phyloP scores from a whole-genome alignment of 495 filamentous ascomycete genomes.

The Podospora appendiculata region DNA sequence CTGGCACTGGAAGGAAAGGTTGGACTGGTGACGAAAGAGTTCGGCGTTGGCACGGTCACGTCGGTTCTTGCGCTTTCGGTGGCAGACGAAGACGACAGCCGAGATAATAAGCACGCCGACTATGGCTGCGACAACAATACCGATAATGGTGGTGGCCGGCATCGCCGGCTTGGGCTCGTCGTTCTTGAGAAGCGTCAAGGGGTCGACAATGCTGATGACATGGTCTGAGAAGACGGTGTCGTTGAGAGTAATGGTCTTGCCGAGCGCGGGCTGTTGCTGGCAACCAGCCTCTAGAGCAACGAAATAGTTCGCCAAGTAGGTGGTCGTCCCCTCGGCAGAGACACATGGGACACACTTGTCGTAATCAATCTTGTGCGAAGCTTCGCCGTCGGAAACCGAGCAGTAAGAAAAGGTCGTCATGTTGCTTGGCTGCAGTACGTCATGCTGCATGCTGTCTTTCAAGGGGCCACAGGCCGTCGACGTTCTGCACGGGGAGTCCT shows the following conservation, averaged over 20 bases:
- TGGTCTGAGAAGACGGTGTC: constrained; percentile 39
- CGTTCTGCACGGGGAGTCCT: constrained; percentile 34
- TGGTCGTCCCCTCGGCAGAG: constrained; percentile 22
- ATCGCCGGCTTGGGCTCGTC: background rate
- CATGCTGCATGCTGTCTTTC: constrained; percentile 20
- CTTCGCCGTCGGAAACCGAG: constrained; percentile 17
- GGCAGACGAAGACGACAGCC: constrained; percentile 26
- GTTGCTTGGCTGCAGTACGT: constrained; percentile 21
- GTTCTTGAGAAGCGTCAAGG: constrained; percentile 11
- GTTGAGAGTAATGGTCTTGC: constrained; percentile 33
- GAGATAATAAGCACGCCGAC: constrained; percentile 21
- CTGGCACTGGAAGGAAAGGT: constrained; percentile 42
- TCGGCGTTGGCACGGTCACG: constrained; percentile 21
- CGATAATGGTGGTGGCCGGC: constrained; percentile 19
- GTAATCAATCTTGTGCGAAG: constrained; percentile 15
- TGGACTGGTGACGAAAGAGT: constrained; percentile 23
- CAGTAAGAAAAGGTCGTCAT: constrained; percentile 33
- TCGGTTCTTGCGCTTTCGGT: constrained; percentile 31
- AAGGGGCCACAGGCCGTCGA: constrained; percentile 33
- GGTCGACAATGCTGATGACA: constrained; percentile 34
- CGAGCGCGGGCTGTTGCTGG: constrained; percentile 34
- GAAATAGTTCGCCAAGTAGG: constrained; percentile 37
- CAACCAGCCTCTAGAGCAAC: constrained; percentile 42
- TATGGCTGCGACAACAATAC: constrained; percentile 31
- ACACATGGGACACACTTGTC: constrained; percentile 32